Conservation (phyloP, 2,329 filamentous ascomycete genomes). For the Neonectria sp. region DNA sequence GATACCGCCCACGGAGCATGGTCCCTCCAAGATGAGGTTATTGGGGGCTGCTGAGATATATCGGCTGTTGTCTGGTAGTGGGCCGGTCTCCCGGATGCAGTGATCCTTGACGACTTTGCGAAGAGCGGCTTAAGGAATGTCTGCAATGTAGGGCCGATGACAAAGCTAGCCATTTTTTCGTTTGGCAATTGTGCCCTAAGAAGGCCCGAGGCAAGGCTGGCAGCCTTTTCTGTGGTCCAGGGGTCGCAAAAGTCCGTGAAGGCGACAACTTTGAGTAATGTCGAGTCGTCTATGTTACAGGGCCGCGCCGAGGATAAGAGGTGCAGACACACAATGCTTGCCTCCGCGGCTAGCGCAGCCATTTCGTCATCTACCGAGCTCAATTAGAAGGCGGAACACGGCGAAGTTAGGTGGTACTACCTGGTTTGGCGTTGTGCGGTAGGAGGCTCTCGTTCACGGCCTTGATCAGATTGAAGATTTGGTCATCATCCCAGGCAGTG, state of each 20-base stretch:
- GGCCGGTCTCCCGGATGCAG: conserved; percentile 49
- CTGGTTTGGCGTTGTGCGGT: neutral
- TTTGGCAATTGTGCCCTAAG: conserved; percentile 48
- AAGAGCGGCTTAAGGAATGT: conserved; percentile 79
- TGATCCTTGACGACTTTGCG: conserved; percentile 63
- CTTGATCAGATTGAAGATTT: conserved; percentile 4
- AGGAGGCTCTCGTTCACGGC: conserved; percentile 11
- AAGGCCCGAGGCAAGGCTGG: conserved; percentile 50
- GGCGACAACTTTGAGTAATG: conserved; percentile 52
- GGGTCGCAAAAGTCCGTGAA: conserved; percentile 50
- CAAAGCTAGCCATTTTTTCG: conserved; percentile 52
- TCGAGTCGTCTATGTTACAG: conserved; percentile 28
- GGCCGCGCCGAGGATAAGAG: conserved; percentile 38
- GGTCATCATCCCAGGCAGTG: neutral
- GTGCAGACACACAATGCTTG: conserved; percentile 47
- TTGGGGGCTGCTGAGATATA: conserved; percentile 5
- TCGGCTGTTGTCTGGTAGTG: conserved; percentile 38
- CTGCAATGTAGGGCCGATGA: conserved; percentile 71
- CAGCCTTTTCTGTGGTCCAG: conserved; percentile 57
- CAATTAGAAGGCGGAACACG: neutral
- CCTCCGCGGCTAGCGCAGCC: conserved; percentile 40
- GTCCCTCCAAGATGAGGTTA: conserved; percentile 44
- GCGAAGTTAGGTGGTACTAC: neutral
- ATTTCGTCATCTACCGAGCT: neutral
- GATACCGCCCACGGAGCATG: conserved; percentile 40